phyloP scores from a whole-genome alignment of 257 asterid species.

The Salvia hispanica region DNA sequence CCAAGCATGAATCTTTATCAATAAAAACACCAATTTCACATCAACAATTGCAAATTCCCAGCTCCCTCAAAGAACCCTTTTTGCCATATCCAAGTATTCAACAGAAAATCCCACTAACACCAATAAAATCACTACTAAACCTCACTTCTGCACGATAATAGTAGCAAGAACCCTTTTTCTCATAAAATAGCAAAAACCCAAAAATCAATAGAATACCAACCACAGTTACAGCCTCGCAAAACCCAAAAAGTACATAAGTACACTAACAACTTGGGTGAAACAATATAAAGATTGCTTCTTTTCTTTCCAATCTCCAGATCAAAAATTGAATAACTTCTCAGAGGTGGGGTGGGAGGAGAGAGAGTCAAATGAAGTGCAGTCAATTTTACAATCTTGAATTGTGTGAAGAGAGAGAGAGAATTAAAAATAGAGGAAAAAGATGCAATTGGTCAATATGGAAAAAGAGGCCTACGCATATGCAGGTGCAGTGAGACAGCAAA shows the following conservation, averaged over 20 bases:
- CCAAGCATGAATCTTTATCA: conserved; percentile 52
- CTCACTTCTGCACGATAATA: conserved; percentile 29
- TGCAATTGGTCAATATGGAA: conserved; percentile 47
- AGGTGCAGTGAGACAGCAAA: conserved; percentile 45
- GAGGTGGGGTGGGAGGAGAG: conserved; percentile 13
- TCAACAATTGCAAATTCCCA: conserved; percentile 30
- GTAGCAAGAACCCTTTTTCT: conserved; percentile 32
- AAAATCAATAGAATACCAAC: conserved; percentile 37
- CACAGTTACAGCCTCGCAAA: conserved; percentile 34
- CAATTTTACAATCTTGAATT: conserved; percentile 33
- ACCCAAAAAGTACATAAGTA: conserved; percentile 19
- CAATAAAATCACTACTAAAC: conserved; percentile 17
- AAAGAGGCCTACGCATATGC: conserved; percentile 32
- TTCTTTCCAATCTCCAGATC: conserved; percentile 30
- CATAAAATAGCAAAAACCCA: conserved; percentile 37
- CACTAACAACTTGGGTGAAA: conserved; percentile 14
- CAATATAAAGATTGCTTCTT: conserved; percentile 33
- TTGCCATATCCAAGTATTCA: conserved; percentile 45
- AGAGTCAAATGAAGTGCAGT: conserved; percentile 34
- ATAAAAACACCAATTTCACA: conserved; percentile 24
- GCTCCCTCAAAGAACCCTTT: conserved; percentile 40
- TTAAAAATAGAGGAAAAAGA: conserved; percentile 21
- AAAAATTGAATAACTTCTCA: conserved; percentile 27
- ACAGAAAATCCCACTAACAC: conserved; percentile 41
- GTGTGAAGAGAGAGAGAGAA: conserved; percentile 39